Evolutionary conservation across 768 basidiomycete genomes (phyloP).

Genomic region (Cyclocybe aegerita): DNA sequence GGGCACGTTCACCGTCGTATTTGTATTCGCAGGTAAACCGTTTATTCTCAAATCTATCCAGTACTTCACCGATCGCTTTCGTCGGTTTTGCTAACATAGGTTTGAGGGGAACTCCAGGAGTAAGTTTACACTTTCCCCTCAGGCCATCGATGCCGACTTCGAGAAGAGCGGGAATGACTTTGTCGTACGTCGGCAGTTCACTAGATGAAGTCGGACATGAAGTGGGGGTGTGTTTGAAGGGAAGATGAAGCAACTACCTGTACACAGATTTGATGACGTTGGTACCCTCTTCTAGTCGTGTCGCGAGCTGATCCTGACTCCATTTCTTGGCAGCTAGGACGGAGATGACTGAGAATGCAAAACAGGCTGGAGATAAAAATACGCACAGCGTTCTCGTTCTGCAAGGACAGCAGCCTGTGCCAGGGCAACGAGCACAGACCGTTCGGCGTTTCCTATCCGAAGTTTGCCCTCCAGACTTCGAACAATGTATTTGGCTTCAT

Average conservation of each 20-base stretch:
- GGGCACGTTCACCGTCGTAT: constrained; percentile 97
- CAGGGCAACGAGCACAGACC: constrained; percentile 91
- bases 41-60: constrained; percentile 95
- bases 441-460: constrained; percentile 95
- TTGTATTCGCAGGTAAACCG: constrained; percentile 99
- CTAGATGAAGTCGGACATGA: constrained; percentile 45
- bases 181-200: constrained; percentile 90
- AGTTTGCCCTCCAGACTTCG: constrained; percentile 96
- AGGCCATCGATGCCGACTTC: constrained; percentile 73
- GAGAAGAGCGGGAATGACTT: constrained; percentile 88
- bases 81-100: constrained; percentile 99
- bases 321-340: constrained; percentile 68
- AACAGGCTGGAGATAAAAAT: not conserved
- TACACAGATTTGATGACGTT: constrained; percentile 87
- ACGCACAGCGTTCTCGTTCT: constrained; percentile 63
- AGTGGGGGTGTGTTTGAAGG: constrained; percentile 3
- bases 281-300: constrained; percentile 73
- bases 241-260: constrained; percentile 52
- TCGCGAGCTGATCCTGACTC: constrained; percentile 69
- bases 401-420: constrained; percentile 88
- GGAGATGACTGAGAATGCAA: constrained; percentile 1
- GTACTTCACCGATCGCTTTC: constrained; percentile 96
- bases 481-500: constrained; percentile 96
- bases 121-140: constrained; percentile 78
- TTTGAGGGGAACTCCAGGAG: constrained; percentile 94